phyloP scores from a whole-genome alignment of 768 basidiomycete genomes.

The Hericium erinaceus region DNA sequence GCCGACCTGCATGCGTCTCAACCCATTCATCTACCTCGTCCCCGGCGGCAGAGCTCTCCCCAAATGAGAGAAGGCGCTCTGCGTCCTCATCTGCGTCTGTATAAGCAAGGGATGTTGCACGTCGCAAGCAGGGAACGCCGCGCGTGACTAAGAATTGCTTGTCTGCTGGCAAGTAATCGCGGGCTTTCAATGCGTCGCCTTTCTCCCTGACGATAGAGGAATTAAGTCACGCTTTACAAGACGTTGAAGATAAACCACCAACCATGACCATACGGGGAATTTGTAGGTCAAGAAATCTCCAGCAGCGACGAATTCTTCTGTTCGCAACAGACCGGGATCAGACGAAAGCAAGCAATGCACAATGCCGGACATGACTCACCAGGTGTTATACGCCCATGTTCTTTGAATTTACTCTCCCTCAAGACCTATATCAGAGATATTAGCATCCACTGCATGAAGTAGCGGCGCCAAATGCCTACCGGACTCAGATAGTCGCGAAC shows the following conservation, averaged over 20 bases:
- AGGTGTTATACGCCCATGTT: constrained; percentile 92
- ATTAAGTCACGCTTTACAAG: neutral
- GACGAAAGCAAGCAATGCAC: constrained; percentile 10
- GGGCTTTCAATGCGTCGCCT: constrained; percentile 74
- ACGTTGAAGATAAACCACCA: constrained; percentile 21
- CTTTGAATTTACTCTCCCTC: constrained; percentile 98
- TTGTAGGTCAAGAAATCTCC: constrained; percentile 98
- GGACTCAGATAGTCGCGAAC: constrained; percentile 92
- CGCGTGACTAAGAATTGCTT: constrained; percentile 96
- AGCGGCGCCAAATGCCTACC: constrained; percentile 35
- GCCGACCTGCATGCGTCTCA: constrained; percentile 87
- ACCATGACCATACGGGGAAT: constrained; percentile 98
- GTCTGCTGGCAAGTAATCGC: constrained; percentile 90
- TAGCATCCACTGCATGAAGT: constrained; percentile 21
- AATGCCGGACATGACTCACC: constrained; percentile 36
- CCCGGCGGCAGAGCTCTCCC: constrained; percentile 44
- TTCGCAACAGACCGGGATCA: constrained; percentile 6
- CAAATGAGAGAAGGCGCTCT: constrained; percentile 84
- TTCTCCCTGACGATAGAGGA: constrained; percentile 62
- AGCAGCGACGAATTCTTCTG: constrained; percentile 97
- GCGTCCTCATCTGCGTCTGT: constrained; percentile 96
- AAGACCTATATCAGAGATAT: constrained; percentile 55
- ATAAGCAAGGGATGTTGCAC: constrained; percentile 87
- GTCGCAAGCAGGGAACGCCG: constrained; percentile 93
- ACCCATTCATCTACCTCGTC: constrained; percentile 89